Evolutionary conservation across 2,329 filamentous ascomycete genomes (phyloP).

Genomic region (Penicillium sp.): DNA sequence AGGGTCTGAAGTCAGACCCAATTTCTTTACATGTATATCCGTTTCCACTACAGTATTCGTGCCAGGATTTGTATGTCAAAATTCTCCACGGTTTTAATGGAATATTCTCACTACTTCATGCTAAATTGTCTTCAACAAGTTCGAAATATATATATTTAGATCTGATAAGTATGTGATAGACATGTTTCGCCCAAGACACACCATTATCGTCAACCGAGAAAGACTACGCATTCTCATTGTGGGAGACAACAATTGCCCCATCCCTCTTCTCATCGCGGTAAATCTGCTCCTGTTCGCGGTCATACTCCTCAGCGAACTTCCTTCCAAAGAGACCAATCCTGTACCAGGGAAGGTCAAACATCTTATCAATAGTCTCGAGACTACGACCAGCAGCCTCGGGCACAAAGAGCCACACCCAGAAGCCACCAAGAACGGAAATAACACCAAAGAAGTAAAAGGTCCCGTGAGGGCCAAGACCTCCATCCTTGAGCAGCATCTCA

Average conservation of each 20-base stretch:
- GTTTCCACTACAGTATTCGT: not conserved
- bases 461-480: slow-evolving; percentile 52
- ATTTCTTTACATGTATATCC: not conserved
- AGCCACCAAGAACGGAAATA: slow-evolving; percentile 63
- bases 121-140: not conserved
- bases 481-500: slow-evolving; percentile 61
- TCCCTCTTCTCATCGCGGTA: slow-evolving; percentile 9
- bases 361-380: slow-evolving; percentile 59
- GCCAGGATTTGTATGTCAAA: not conserved
- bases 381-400: slow-evolving; percentile 64
- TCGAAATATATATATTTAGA: not conserved
- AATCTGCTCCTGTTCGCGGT: slow-evolving; percentile 11
- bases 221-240: slow-evolving; percentile 3
- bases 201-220: not conserved
- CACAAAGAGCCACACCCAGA: slow-evolving; percentile 69
- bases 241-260: not conserved
- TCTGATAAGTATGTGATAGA: not conserved
- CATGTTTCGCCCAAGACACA: not conserved
- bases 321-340: slow-evolving; percentile 56
- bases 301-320: slow-evolving; percentile 12
- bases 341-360: slow-evolving; percentile 70
- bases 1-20: not conserved
- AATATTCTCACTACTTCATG: not conserved
- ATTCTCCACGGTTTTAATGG: not conserved
- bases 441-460: slow-evolving; percentile 72